Evolutionary conservation across 352 stramenopile species (phyloP).

Genomic region (Globisporangium rhizosaccharum): DNA sequence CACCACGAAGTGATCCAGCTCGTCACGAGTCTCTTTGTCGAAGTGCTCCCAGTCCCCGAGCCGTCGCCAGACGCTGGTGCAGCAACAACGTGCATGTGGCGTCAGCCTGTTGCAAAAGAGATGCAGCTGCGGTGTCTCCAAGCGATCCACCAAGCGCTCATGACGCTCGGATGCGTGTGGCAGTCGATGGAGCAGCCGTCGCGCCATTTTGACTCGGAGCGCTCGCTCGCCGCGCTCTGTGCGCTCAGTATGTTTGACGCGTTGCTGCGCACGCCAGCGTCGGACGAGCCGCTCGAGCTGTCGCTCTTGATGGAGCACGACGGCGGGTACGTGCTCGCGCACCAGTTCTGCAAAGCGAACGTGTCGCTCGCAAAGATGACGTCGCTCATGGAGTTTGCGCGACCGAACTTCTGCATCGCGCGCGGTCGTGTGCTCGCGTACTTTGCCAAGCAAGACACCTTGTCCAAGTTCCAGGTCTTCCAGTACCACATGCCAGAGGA

Average conservation of each 20-base stretch:
- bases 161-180: constrained; percentile 83
- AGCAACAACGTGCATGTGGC: constrained; percentile 56
- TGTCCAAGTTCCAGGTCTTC: constrained; percentile 67
- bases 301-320: constrained; percentile 79
- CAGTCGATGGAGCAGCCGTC: constrained; percentile 85
- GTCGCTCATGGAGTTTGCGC: constrained; percentile 78
- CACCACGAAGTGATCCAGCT: constrained; percentile 88
- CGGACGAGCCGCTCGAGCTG: constrained; percentile 71
- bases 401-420: constrained; percentile 68
- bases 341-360: constrained; percentile 85
- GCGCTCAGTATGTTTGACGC: constrained; percentile 78
- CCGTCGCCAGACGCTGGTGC: constrained; percentile 17
- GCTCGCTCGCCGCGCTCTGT: constrained; percentile 72
- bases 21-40: constrained; percentile 73
- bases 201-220: constrained; percentile 84
- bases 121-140: constrained; percentile 79
- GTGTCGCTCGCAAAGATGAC: constrained; percentile 72
- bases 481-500: constrained; percentile 88
- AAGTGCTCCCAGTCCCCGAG: constrained; percentile 74
- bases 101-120: constrained; percentile 60
- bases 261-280: constrained; percentile 70
- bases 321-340: constrained; percentile 71
- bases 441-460: constrained; percentile 55
- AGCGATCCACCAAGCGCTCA: constrained; percentile 66
- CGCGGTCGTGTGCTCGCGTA: constrained; percentile 77